phyloP scores from a whole-genome alignment of 768 basidiomycete species.

The Strobilomyces echinocephalus region DNA sequence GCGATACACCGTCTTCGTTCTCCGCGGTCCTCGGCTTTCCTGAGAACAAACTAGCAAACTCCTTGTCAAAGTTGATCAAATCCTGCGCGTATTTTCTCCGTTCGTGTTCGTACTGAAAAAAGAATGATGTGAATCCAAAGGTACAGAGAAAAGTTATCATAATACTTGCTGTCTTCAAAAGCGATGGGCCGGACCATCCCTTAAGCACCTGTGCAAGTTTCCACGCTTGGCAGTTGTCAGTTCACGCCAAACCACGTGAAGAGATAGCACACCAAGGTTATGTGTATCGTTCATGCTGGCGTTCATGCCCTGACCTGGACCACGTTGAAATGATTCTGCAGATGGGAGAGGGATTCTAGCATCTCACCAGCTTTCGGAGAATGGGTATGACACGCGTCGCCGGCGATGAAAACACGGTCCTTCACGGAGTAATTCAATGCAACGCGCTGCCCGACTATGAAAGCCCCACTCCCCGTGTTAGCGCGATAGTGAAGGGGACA shows the following conservation, averaged over 20 bases:
- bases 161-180: constrained; percentile 39
- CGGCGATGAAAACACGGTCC: constrained; percentile 72
- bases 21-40: constrained; percentile 53
- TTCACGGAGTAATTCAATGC: constrained; percentile 56
- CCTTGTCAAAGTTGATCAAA: constrained; percentile 65
- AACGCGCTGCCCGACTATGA: constrained; percentile 67
- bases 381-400: constrained; percentile 71
- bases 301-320: constrained; percentile 68
- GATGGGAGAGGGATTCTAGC: background rate
- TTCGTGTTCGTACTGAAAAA: constrained; percentile 63
- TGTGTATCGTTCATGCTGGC: constrained; percentile 74
- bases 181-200: constrained; percentile 35
- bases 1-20: constrained; percentile 31
- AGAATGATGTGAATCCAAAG: background rate
- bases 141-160: background rate
- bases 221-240: constrained; percentile 45
- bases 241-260: constrained; percentile 30
- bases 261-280: constrained; percentile 47
- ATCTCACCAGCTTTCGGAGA: constrained; percentile 57
- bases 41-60: constrained; percentile 64
- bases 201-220: constrained; percentile 44
- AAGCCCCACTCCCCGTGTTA: background rate
- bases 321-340: background rate
- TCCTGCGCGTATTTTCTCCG: constrained; percentile 66
- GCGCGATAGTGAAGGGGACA: background rate